Conservation (phyloP, 768 basidiomycete species). For the Lactarius sanguifluus region DNA sequence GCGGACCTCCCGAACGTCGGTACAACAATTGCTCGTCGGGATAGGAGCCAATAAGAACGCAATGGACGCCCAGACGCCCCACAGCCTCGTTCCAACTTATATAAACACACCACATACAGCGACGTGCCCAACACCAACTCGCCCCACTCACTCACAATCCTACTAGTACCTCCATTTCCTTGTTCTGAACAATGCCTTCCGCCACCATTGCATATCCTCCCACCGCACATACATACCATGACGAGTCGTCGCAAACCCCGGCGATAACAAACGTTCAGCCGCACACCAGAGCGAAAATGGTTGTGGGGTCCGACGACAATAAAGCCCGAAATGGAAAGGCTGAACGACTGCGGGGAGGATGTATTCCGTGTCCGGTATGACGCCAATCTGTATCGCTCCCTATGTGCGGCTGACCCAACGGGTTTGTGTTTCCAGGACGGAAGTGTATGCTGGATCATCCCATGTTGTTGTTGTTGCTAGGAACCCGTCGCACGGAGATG, state of each 20-base stretch:
- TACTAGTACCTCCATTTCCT: not conserved
- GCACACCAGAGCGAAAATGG: conserved; percentile 10
- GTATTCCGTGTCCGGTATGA: conserved; percentile 26
- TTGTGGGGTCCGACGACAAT: not conserved
- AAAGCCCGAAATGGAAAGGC: conserved; percentile 12
- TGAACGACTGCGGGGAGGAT: conserved; percentile 25
- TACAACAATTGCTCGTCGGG: not conserved
- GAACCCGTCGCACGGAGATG: too few relatives aligned
- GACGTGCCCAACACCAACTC: not conserved
- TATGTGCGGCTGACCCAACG: not conserved
- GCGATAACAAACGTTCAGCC: conserved; percentile 22
- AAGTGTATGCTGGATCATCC: conserved; percentile 27
- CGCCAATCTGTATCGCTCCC: not conserved
- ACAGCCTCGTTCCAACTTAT: conserved; percentile 1
- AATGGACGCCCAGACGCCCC: not conserved
- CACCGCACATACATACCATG: conserved; percentile 8
- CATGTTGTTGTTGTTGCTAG: conserved; percentile 22
- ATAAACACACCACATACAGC: not conserved
- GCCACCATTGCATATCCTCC: conserved; percentile 23
- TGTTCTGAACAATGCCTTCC: conserved; percentile 13
- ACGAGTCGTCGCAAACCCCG: conserved; percentile 6
- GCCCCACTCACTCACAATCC: not conserved
- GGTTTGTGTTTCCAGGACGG: conserved; percentile 17
- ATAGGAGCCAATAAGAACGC: not conserved
- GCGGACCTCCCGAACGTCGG: not conserved